Evolutionary conservation across 2,329 filamentous ascomycete species (phyloP).

Genomic region (Aureobasidium pullulans): DNA sequence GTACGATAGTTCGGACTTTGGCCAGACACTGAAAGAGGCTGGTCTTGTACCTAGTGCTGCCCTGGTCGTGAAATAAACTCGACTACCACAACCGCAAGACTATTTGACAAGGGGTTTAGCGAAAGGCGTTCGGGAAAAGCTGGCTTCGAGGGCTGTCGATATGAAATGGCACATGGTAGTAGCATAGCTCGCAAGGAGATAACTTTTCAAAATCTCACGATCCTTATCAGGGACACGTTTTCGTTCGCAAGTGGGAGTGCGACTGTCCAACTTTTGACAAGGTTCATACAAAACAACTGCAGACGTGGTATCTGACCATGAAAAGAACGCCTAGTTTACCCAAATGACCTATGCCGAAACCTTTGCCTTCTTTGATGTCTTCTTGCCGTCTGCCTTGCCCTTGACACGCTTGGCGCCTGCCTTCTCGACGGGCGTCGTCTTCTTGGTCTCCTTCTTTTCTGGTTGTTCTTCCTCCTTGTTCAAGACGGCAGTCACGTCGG

Average conservation of each 20-base stretch:
- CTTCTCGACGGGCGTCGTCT: conserved; percentile 18
- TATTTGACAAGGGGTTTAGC: conserved; percentile 2
- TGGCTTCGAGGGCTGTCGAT: background rate
- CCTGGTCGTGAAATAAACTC: conserved; percentile 56
- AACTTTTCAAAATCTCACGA: background rate
- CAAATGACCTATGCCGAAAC: conserved; percentile 14
- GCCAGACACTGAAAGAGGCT: conserved; percentile 86
- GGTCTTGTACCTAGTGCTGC: conserved; percentile 87
- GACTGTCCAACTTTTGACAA: too few species aligned
- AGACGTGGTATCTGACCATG: conserved; percentile 9
- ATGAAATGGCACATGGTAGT: background rate
- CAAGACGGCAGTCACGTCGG: conserved; percentile 27
- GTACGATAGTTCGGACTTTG: conserved; percentile 65
- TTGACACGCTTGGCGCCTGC: conserved; percentile 27
- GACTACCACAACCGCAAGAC: background rate
- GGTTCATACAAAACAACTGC: background rate
- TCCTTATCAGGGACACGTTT: background rate
- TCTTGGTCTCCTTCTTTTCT: conserved; percentile 25
- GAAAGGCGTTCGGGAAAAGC: background rate
- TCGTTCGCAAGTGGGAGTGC: background rate
- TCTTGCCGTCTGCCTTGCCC: conserved; percentile 27
- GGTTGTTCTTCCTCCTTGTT: conserved; percentile 20
- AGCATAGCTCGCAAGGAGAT: background rate
- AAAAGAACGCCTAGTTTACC: conserved; percentile 1
- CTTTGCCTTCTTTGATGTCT: conserved; percentile 25